Base-by-base conservation (phyloP, 306 rosid species). In the Glycine soja region DNA sequence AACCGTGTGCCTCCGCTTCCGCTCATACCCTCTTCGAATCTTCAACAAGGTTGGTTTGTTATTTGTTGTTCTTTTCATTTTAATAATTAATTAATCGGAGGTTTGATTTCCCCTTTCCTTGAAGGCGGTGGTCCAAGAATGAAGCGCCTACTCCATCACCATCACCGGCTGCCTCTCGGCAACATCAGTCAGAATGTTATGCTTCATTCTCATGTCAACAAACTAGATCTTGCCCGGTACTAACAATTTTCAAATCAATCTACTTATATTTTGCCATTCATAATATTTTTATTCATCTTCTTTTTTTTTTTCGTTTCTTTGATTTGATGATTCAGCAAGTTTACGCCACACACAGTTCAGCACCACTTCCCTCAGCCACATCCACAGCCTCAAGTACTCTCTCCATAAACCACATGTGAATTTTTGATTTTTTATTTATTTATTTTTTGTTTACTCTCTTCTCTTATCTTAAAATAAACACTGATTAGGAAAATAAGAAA, bases 121-220 rank as follows among this genome's bases (percentile, higher is more conserved):
- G 36, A 74, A 24, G 30, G 30, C 85, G 90, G 85, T 57, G 74
- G 79, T 69, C 64, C 87, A 81, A 85, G 88, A 90, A 79, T 82
- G 81, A 84, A 66, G 78, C 76, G 79, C 64, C 36, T 68, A 66
- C 30, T 24, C 30, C 30, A 24, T 24, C 30, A 24, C 30, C 86
- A 77, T 79, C 84, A 15, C n/a, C 88, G 95, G 56, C 77, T 52
- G 63, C 91, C 91, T 42, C 69, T 87, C 15, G 50, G 89, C 42
- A 70, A 72, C 62, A 85, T 91, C 68, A 84, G 83, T 68, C 88
- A 88, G 70, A 90, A 90, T 74, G 46, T 90, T 32, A 47, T 80
- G 58, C 84, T 84, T 6, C 82, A 84, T 4, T 58, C n/a, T 65
- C 66, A 59, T 36, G 50, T 77, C 63, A 68, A 32, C 61, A 47